These are phyloP conservation scores for Ceratocystis eucalypticola DNA, from an alignment of 2,329 filamentous ascomycete species.

Conservation along the genomic window DNA sequence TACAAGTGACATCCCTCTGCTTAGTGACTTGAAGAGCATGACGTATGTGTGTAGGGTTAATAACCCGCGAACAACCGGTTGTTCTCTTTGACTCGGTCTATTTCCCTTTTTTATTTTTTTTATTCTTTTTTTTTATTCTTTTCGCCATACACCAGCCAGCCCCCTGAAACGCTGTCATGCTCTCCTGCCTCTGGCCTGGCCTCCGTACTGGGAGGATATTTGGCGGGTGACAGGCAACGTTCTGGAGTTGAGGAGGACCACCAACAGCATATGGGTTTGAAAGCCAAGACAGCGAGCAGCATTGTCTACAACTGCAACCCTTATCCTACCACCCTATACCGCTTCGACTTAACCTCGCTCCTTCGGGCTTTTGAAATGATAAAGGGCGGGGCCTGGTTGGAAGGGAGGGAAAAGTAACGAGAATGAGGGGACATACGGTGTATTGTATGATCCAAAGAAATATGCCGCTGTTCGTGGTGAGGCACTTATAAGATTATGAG, in stretches of 20 bases:
- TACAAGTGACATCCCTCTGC: too few species aligned
- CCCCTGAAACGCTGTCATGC: too few species aligned
- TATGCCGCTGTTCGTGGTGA: not conserved
- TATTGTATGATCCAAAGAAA: not conserved
- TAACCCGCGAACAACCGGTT: not conserved
- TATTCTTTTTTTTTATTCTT: not conserved
- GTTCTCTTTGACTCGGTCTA: not conserved
- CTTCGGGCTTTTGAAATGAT: not conserved
- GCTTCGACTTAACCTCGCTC: not conserved
- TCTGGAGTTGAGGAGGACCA: too few species aligned
- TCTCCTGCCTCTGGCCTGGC: too few species aligned
- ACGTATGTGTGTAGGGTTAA: too few species aligned
- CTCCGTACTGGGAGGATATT: too few species aligned
- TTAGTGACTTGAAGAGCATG: too few species aligned
- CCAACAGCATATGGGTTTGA: too few species aligned
- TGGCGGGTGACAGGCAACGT: too few species aligned
- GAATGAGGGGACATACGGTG: not conserved
- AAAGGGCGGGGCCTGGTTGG: not conserved
- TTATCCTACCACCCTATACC: not conserved
- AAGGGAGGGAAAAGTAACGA: not conserved
- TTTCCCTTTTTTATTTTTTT: not conserved
- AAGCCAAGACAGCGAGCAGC: too few species aligned
- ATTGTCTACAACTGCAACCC: too few species aligned
- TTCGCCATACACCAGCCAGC: not conserved
- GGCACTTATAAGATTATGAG: not conserved